Base-by-base conservation (phyloP, 768 basidiomycete genomes). In the Pulveroboletus sp. region DNA sequence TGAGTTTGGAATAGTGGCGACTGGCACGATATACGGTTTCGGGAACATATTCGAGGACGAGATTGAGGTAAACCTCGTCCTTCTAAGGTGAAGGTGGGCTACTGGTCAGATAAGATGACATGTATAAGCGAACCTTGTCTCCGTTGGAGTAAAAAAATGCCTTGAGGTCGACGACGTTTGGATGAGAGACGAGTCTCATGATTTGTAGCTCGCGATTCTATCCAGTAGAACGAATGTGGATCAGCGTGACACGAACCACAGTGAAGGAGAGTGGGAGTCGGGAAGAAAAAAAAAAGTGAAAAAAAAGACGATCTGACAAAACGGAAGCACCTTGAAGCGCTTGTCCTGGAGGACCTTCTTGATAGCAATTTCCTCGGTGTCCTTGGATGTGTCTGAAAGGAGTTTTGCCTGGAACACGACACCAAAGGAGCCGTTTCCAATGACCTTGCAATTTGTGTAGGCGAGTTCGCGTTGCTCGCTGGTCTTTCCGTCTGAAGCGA, bases 301-400 rank as follows among this genome's bases (percentile, higher is more conserved):
- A 46, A 61, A 56, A 42, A 39, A 32, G 14, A 1, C 21, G 42
- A 47, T 47, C 24, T 5, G 3, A 56, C 13, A 28, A 28, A 41
- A 46, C 4, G 35, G 36, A 41, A 49, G 56, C 54, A 94, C 95
- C 91, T 99, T 99, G 88, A 99, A 99, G 59, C 96, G 84, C 80
- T 99, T 99, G 76, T 99, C 96, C 78, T 99, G 96, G 55, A 99
- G 73, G 44, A 99, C 96, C 78, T 97, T 98, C 90, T 99, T 99
- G 81, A 99, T 99, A 43, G 96, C 96, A 65, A 99, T 96, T 59
- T 97, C 93, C 51, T 88, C 87, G 17, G 74, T 75, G 31, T 80
- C 81, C 63, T 82, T 80, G 39, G 77, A 72, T 8, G 77, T 73
- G 31, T 77, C 76, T 13, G 76, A 76, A 43, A 93, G 76, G 48